These are phyloP conservation scores for Conticribra guillardii DNA, from an alignment of 108 stramenopile species.

Conservation along the genomic window DNA sequence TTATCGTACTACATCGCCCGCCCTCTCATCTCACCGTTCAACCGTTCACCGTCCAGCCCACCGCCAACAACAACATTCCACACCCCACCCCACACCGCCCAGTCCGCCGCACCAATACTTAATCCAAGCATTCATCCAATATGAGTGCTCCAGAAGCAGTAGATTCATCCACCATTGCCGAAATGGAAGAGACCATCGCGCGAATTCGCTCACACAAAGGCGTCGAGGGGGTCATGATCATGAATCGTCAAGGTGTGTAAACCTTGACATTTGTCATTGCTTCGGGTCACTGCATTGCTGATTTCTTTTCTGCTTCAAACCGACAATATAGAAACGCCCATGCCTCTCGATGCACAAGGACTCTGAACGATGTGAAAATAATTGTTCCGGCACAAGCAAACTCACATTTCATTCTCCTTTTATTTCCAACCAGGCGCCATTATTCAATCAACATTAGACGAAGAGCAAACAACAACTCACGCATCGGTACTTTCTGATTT, in stretches of 20 bases:
- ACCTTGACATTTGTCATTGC: no score
- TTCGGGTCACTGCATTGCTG: no score
- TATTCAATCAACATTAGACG: constrained; percentile 53
- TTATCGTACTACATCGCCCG: no score
- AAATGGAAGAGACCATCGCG: constrained; percentile 62
- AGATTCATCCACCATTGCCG: constrained; percentile 32
- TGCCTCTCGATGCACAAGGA: no score
- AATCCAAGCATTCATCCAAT: no score
- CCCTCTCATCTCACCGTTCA: no score
- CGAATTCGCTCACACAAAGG: constrained; percentile 64
- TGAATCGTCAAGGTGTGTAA: constrained; percentile 43
- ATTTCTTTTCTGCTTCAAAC: no score
- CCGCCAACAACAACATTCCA: background rate
- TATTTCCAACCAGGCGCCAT: constrained; percentile 34
- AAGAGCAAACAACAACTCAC: constrained; percentile 44
- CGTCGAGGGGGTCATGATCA: constrained; percentile 58
- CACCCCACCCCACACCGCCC: background rate
- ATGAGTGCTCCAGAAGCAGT: background rate
- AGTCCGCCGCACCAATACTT: background rate
- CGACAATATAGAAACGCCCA: no score
- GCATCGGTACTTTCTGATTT: constrained; percentile 46
- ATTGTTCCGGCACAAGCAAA: background rate
- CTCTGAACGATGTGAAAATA: no score
- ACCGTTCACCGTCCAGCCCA: no score
- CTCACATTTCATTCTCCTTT: background rate